A percentile compares a stretch with the other conserved stretches of the same genome.
These are phyloP conservation scores for Ceratorhiza oryzae-sativae DNA, from an alignment of 1,284 basidiomycete genomes.

Conservation along the genomic window DNA sequence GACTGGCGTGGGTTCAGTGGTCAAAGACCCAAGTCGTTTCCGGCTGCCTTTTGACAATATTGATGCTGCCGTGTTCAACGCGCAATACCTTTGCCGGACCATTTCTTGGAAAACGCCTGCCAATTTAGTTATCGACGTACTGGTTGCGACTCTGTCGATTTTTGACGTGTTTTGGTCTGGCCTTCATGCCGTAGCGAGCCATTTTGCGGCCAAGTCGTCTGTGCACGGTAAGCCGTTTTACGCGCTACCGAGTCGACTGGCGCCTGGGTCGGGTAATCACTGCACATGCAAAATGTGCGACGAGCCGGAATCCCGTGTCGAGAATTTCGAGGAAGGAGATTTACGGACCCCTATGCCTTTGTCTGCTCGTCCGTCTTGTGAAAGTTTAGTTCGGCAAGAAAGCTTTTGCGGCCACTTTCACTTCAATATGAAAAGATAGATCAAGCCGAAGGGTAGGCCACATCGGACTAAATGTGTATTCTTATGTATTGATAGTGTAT, in stretches of 20 bases:
- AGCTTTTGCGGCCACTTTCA: too few relatives aligned
- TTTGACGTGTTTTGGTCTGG: neutral
- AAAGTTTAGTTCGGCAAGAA: too few relatives aligned
- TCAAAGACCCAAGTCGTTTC: neutral
- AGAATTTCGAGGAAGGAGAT: too few relatives aligned
- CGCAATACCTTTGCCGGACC: neutral
- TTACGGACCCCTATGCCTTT: too few relatives aligned
- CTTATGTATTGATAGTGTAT: too few relatives aligned
- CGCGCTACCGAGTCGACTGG: neutral
- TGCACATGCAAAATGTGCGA: neutral
- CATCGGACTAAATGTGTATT: too few relatives aligned
- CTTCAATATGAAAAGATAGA: too few relatives aligned
- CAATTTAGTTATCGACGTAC: neutral
- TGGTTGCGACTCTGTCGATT: conserved; percentile 1
- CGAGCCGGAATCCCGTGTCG: neutral
- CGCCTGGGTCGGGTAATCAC: neutral
- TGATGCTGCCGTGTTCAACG: neutral
- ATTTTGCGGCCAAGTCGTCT: conserved; percentile 7
- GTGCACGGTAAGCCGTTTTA: neutral
- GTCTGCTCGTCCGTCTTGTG: too few relatives aligned
- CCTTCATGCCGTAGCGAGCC: neutral
- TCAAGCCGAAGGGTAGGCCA: too few relatives aligned
- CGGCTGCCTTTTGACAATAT: neutral
- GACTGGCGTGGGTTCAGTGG: neutral
- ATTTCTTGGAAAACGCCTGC: neutral